A percentile compares a stretch with the other conserved stretches of the same genome.
These are phyloP conservation scores for Lumnitzera littorea DNA, from an alignment of 345 rosid genomes.

Conservation along the genomic window DNA sequence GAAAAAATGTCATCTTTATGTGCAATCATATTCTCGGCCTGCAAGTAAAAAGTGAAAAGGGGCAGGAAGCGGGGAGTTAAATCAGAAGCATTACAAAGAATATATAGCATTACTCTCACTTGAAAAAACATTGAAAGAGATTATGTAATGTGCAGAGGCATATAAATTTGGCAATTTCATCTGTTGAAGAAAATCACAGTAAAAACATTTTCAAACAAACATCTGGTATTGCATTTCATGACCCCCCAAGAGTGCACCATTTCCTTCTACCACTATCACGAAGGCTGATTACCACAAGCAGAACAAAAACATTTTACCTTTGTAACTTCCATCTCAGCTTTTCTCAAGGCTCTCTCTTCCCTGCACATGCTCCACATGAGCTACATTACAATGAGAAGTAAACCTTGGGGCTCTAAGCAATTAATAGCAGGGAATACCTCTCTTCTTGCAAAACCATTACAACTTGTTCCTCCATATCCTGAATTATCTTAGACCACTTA, in stretches of 20 bases:
- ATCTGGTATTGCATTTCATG: too few species aligned
- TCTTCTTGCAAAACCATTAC: constrained; percentile 67
- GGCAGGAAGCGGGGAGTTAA: background rate
- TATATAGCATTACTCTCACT: too few species aligned
- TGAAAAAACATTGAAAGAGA: too few species aligned
- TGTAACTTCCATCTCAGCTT: constrained; percentile 93
- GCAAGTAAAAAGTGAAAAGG: constrained; percentile 7
- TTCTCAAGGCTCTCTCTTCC: constrained; percentile 80
- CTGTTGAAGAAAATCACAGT: too few species aligned
- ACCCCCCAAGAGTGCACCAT: too few species aligned
- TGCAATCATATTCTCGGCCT: constrained; percentile 91
- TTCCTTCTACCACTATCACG: background rate
- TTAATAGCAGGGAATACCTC: constrained; percentile 40
- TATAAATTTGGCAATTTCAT: too few species aligned
- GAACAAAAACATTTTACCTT: constrained; percentile 45
- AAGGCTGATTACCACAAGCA: background rate
- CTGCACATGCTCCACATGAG: constrained; percentile 31
- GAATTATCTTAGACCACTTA: constrained; percentile 83
- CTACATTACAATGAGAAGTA: constrained; percentile 12
- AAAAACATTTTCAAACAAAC: too few species aligned
- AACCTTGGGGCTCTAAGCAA: background rate
- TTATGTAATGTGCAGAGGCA: too few species aligned
- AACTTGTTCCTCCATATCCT: constrained; percentile 79
- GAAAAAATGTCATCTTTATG: constrained; percentile 81
- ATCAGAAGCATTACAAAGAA: background rate